Evolutionary conservation across 495 filamentous ascomycete species (phyloP).

Genomic region (Penicillium silybi): DNA sequence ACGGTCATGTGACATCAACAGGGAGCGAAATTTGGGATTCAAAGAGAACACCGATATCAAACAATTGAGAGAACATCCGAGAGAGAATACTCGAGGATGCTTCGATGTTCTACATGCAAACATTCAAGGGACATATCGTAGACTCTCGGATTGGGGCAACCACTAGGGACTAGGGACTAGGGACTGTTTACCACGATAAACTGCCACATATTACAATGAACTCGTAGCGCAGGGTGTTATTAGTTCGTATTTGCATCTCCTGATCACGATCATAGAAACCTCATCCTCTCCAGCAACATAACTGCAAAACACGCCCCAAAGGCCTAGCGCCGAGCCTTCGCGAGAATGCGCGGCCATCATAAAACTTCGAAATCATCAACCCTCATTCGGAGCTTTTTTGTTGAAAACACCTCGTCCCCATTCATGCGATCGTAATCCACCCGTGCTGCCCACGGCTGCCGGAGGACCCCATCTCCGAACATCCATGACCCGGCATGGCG

Average conservation of each 20-base stretch:
- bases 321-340: constrained; percentile 1
- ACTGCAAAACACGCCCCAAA: constrained; percentile 4
- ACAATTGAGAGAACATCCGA: not conserved
- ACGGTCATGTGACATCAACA: constrained; percentile 21
- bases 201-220: not conserved
- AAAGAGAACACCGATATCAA: not conserved
- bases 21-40: not conserved
- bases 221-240: constrained; percentile 8
- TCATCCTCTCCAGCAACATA: constrained; percentile 11
- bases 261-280: constrained; percentile 8
- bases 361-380: constrained; percentile 3
- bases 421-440: constrained; percentile 5
- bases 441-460: not conserved
- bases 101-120: not conserved
- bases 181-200: not conserved
- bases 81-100: not conserved
- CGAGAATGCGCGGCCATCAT: not conserved
- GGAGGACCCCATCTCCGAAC: not conserved
- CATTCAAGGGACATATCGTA: not conserved
- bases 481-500: constrained; percentile 15
- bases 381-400: constrained; percentile 7
- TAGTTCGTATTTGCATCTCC: constrained; percentile 28
- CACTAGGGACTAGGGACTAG: too few relatives aligned
- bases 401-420: constrained; percentile 9
- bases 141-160: too few relatives aligned